Percentiles rank a stretch among this genome's conserved stretches.
Evolutionary conservation across 2,329 filamentous ascomycete genomes (phyloP).

Genomic region (Fusarium coffeatum): DNA sequence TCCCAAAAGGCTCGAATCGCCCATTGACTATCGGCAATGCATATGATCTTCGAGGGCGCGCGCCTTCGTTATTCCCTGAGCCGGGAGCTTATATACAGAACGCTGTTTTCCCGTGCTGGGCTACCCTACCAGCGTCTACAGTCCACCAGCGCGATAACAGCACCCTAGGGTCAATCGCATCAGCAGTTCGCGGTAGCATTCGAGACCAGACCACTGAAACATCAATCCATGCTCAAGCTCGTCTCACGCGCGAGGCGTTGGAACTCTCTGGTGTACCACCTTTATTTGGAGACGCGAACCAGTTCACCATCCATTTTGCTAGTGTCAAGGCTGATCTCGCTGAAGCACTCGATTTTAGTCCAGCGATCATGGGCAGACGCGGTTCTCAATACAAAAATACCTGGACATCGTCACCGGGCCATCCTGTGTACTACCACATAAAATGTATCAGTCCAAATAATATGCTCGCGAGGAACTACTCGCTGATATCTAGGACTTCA

Average conservation of each 20-base stretch:
- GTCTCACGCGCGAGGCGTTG: slow-evolving; percentile 3
- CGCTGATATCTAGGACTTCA: not conserved
- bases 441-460: slow-evolving; percentile 11
- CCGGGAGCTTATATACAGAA: slow-evolving; percentile 16
- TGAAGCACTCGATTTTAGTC: not conserved
- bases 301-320: not conserved
- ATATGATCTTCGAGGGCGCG: slow-evolving; percentile 10
- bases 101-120: slow-evolving; percentile 5
- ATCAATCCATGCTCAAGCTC: slow-evolving; percentile 6
- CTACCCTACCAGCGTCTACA: not conserved
- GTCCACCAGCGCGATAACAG: not conserved
- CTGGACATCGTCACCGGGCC: not conserved
- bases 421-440: slow-evolving; percentile 18
- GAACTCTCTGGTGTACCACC: slow-evolving; percentile 6
- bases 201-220: slow-evolving; percentile 9
- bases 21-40: slow-evolving; percentile 6
- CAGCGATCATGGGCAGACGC: not conserved
- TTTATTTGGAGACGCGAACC: slow-evolving; percentile 9
- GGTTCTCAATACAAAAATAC: rapidly evolving
- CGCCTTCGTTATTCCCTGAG: slow-evolving; percentile 9
- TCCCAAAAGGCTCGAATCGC: not conserved
- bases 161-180: slow-evolving; percentile 1
- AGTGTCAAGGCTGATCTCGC: slow-evolving; percentile 4
- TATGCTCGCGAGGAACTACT: slow-evolving; percentile 5
- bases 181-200: not conserved